Evolutionary conservation across 345 rosid genomes (phyloP).

Genomic region (Populus pruinosa): DNA sequence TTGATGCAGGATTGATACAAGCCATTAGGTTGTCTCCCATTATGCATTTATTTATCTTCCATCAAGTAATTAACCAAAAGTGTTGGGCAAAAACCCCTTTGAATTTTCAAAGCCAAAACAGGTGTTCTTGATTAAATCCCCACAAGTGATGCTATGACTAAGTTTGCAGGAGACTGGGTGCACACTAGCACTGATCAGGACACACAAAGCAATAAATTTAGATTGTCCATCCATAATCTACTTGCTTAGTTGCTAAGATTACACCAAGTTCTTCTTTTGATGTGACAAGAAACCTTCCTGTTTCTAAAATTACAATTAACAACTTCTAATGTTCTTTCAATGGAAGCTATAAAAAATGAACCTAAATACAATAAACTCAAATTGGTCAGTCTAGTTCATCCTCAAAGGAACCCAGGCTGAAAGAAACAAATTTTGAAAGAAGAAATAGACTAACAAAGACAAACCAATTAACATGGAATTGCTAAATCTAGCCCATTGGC

Average conservation of each 20-base stretch:
- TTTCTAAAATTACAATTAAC: background rate
- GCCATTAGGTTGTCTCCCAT: background rate
- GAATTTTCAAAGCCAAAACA: background rate
- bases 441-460: background rate
- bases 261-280: background rate
- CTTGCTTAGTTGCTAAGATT: background rate
- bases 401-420: background rate
- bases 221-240: background rate
- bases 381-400: background rate
- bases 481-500: background rate
- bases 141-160: background rate
- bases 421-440: background rate
- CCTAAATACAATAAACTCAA: background rate
- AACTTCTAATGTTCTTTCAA: background rate
- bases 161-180: background rate
- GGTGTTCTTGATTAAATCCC: background rate
- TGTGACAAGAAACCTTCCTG: background rate
- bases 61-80: background rate
- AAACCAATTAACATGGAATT: background rate
- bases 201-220: background rate
- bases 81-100: background rate
- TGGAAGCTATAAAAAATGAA: background rate
- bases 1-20: conserved; percentile 3
- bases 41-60: background rate
- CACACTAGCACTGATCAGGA: background rate